phyloP scores from a whole-genome alignment of 306 rosid genomes.

The Glycyrrhiza uralensis region DNA sequence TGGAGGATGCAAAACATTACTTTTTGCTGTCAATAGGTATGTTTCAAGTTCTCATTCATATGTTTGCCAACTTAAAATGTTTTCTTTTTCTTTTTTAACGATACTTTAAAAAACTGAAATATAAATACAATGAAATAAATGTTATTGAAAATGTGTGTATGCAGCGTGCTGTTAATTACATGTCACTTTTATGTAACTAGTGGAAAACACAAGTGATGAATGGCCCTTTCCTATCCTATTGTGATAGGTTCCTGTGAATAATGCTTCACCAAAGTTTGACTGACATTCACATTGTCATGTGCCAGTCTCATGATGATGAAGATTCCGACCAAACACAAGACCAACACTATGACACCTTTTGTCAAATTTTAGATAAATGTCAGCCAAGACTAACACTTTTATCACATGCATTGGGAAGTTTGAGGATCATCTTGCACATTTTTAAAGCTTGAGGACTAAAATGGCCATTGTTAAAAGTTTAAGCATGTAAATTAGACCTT shows the following conservation, averaged over 20 bases:
- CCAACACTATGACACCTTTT: not conserved
- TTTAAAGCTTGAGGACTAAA: not conserved
- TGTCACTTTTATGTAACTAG: not conserved
- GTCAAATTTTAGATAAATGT: not conserved
- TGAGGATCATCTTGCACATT: not conserved
- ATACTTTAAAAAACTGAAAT: not conserved
- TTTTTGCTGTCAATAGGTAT: conserved; percentile 77
- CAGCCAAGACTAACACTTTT: not conserved
- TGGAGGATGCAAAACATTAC: conserved; percentile 78
- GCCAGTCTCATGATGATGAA: not conserved
- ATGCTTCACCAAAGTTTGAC: not conserved
- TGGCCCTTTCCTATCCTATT: not conserved
- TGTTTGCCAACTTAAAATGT: not conserved
- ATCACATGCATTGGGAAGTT: not conserved
- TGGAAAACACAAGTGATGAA: not conserved
- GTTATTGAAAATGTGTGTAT: not conserved
- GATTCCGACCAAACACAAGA: not conserved
- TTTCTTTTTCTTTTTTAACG: not conserved
- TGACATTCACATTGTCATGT: not conserved
- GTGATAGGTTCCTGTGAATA: not conserved
- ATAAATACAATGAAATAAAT: not conserved
- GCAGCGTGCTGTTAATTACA: not conserved
- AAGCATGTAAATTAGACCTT: not conserved
- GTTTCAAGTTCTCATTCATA: conserved; percentile 16
- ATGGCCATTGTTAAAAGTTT: not conserved